A percentile compares a stretch with the other conserved stretches of the same genome.
phyloP scores from a whole-genome alignment of 2,329 filamentous ascomycete genomes.

The Fusarium succisae region DNA sequence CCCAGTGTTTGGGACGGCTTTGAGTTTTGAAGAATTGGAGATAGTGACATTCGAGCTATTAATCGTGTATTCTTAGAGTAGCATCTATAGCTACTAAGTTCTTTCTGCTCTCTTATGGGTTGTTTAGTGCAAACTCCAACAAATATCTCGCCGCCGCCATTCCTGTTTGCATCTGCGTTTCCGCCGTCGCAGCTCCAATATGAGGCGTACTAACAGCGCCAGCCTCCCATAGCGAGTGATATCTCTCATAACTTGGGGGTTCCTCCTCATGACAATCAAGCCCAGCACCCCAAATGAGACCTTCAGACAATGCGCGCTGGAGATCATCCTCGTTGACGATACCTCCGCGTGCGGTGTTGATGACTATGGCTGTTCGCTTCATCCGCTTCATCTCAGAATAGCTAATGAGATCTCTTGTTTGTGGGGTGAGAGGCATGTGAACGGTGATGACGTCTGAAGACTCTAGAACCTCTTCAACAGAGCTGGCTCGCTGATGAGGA shows the following conservation, averaged over 20 bases:
- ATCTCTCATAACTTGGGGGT: slow-evolving; percentile 49
- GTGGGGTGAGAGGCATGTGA: slow-evolving; percentile 49
- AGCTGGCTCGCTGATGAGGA: slow-evolving; percentile 43
- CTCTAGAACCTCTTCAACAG: slow-evolving; percentile 46
- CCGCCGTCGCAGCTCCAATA: slow-evolving; percentile 55
- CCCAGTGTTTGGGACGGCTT: slow-evolving; percentile 9
- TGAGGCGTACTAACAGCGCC: slow-evolving; percentile 55
- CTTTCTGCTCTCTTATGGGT: neutral
- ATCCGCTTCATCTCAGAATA: slow-evolving; percentile 46
- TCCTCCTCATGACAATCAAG: slow-evolving; percentile 53
- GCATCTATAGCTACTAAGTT: neutral
- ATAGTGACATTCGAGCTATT: neutral
- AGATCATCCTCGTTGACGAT: slow-evolving; percentile 52
- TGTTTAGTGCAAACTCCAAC: slow-evolving; percentile 27
- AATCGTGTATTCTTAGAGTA: neutral
- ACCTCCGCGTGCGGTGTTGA: slow-evolving; percentile 53
- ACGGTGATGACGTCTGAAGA: slow-evolving; percentile 49
- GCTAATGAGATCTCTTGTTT: slow-evolving; percentile 47
- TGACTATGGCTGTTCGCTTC: slow-evolving; percentile 51
- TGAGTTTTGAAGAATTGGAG: neutral
- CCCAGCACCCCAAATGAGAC: slow-evolving; percentile 51
- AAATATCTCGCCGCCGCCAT: slow-evolving; percentile 40
- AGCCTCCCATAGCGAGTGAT: slow-evolving; percentile 47
- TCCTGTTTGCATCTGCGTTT: slow-evolving; percentile 45
- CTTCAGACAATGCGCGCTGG: slow-evolving; percentile 43